Evolutionary conservation across 768 basidiomycete species (phyloP), one percentile per base, ranked within the genome.

Genomic region (Tulasnella sp.): DNA sequence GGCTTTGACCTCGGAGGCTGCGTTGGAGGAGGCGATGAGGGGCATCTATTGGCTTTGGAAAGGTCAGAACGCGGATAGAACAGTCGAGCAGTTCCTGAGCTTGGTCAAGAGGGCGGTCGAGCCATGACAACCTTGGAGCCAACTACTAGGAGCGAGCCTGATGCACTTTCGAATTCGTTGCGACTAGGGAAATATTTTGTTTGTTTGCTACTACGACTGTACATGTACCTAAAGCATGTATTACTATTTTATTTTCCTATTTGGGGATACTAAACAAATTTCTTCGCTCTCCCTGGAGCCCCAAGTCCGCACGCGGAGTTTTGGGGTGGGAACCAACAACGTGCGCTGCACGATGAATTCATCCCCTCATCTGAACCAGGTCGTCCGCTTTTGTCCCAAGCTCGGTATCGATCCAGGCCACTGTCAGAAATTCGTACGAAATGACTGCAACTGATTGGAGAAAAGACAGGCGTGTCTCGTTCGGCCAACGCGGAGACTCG

Each of bases 1-100:
- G 16, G 39, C 39, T 31, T 42, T 48, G 38, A 39, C 31, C 48
- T 76, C 56, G 27, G 48, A 75, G 40, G 31, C 75, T 19, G 74
- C 46, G 24, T n/a, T 80, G 79, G 56, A 48, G 27, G 73, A 76
- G 24, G 52, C 73, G 27, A 75, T 80, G 36, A 76, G 56, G 34
- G 73, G 74, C n/a, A 48, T 75, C 8, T 75, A 75, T 31, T 62
- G 40, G 74, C 48, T 58, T 36, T 80, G 79, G 79, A 71, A 46
- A 24, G 56, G 42, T 27, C 71, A 74, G 24, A 74, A 79, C 42
- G 42, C 38, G 0, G 56, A 38, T 21, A 46, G 73, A 27, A 73
- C 68, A 27, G 46, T 48, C n/a, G 78, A 79, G 24, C 68, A 79
- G 27, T 79, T 79, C 71, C 36, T 79, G 1, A 24, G 36, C 0